Conservation (phyloP, 371 early-diverging fungal genomes). For the Dinochytrium kinnereticum region DNA sequence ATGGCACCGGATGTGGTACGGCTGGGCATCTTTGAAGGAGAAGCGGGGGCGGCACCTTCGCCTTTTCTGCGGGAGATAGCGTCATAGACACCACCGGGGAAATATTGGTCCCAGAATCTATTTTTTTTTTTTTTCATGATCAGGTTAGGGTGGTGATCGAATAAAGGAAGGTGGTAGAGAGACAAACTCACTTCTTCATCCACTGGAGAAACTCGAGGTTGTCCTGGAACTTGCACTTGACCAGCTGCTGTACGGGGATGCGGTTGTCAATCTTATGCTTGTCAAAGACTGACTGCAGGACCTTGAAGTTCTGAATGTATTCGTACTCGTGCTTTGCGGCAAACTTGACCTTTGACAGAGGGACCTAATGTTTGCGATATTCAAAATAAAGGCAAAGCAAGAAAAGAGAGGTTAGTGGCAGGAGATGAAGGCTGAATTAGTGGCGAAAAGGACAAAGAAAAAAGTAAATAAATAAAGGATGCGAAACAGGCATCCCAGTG, state of each 20-base stretch:
- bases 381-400: too few species aligned
- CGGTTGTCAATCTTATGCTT: slow-evolving; percentile 77
- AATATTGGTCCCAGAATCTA: slow-evolving; percentile 78
- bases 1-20: slow-evolving; percentile 11
- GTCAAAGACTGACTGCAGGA: slow-evolving; percentile 82
- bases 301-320: slow-evolving; percentile 89
- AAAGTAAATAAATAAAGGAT: too few species aligned
- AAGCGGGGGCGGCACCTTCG: slow-evolving; percentile 26
- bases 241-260: slow-evolving; percentile 82
- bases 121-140: too few species aligned
- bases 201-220: slow-evolving; percentile 96
- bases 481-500: too few species aligned
- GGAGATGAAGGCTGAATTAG: too few species aligned
- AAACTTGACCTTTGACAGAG: slow-evolving; percentile 85
- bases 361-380: too few species aligned
- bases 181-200: slow-evolving; percentile 78
- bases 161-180: too few species aligned
- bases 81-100: slow-evolving; percentile 84
- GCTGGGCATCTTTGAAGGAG: slow-evolving; percentile 14
- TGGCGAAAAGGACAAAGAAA: too few species aligned
- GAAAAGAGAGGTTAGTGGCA: too few species aligned
- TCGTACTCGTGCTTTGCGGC: slow-evolving; percentile 92
- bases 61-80: slow-evolving; percentile 80
- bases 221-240: slow-evolving; percentile 95
- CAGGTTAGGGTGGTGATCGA: too few species aligned